Evolutionary conservation across 345 rosid genomes (phyloP).

Genomic region (Kandelia obovata): DNA sequence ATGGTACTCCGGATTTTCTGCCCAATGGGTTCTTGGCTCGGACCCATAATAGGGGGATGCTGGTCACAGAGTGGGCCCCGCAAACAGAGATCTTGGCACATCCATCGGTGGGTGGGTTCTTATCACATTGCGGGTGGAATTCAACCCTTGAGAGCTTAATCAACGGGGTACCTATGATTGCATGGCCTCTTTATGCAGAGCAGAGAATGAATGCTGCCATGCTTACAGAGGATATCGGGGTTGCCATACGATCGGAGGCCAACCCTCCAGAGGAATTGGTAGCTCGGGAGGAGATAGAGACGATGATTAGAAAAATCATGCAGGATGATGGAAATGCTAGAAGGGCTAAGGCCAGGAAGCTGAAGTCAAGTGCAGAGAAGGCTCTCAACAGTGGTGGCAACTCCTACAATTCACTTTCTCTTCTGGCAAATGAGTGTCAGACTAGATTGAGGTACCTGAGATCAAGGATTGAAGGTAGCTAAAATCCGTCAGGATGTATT

Average conservation of each 20-base stretch:
- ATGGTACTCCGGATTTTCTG: slow-evolving; percentile 19
- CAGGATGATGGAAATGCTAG: slow-evolving; percentile 33
- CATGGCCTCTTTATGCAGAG: slow-evolving; percentile 72
- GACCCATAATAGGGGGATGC: slow-evolving; percentile 35
- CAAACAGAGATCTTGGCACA: slow-evolving; percentile 53
- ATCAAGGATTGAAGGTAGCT: slow-evolving; percentile 12
- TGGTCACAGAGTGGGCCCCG: slow-evolving; percentile 54
- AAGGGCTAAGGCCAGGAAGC: slow-evolving; percentile 28
- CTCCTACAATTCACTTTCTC: slow-evolving; percentile 27
- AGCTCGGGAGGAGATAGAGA: slow-evolving; percentile 42
- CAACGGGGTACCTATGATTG: slow-evolving; percentile 59
- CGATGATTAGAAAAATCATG: slow-evolving; percentile 37
- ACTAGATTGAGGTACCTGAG: background rate
- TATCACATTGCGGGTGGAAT: slow-evolving; percentile 79
- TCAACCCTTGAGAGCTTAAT: slow-evolving; percentile 55
- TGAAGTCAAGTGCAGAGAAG: slow-evolving; percentile 28
- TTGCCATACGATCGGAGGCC: slow-evolving; percentile 37
- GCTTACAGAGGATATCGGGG: slow-evolving; percentile 40
- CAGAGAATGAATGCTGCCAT: slow-evolving; percentile 64
- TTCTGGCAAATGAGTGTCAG: slow-evolving; percentile 28
- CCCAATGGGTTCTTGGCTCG: slow-evolving; percentile 55
- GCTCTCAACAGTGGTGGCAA: slow-evolving; percentile 45
- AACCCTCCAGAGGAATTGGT: slow-evolving; percentile 18
- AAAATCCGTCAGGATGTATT: background rate
- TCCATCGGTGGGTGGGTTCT: slow-evolving; percentile 51